Evolutionary conservation across 768 basidiomycete genomes (phyloP).

Genomic region (Mrakia gelida): DNA sequence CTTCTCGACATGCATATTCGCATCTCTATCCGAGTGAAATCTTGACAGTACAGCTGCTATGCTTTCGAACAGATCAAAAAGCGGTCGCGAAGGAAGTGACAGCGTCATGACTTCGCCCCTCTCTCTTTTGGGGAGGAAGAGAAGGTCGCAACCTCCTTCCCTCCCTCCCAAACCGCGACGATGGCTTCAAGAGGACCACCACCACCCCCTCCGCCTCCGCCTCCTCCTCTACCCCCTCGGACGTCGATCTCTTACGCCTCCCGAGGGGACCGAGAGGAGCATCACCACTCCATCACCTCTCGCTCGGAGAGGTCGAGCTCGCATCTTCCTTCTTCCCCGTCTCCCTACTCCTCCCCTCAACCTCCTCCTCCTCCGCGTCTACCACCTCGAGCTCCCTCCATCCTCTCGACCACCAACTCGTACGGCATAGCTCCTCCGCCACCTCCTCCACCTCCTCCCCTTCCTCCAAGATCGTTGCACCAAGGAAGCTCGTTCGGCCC

Average conservation of each 20-base stretch:
- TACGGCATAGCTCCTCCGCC: neutral
- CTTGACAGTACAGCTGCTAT: too few relatives aligned
- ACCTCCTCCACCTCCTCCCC: neutral
- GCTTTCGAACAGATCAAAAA: too few relatives aligned
- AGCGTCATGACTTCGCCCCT: too few relatives aligned
- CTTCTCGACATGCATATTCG: too few relatives aligned
- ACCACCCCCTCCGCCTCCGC: neutral
- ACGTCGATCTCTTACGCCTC: neutral
- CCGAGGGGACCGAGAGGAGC: neutral
- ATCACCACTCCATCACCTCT: neutral
- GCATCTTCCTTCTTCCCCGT: neutral
- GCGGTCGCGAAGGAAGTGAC: too few relatives aligned
- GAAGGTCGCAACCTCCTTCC: neutral
- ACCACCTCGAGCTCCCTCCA: constrained; percentile 11
- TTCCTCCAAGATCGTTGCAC: too few relatives aligned
- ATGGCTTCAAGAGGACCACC: constrained; percentile 1
- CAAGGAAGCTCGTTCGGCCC: neutral
- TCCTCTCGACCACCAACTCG: neutral
- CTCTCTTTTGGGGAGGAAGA: too few relatives aligned
- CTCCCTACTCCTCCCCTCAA: neutral
- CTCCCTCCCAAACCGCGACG: neutral
- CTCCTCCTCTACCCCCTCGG: neutral
- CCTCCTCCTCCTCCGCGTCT: neutral
- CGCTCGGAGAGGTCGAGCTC: neutral
- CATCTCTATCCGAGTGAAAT: too few relatives aligned